Evolutionary conservation across 495 filamentous ascomycete genomes (phyloP).

Genomic region (Penicillium pancosmium): DNA sequence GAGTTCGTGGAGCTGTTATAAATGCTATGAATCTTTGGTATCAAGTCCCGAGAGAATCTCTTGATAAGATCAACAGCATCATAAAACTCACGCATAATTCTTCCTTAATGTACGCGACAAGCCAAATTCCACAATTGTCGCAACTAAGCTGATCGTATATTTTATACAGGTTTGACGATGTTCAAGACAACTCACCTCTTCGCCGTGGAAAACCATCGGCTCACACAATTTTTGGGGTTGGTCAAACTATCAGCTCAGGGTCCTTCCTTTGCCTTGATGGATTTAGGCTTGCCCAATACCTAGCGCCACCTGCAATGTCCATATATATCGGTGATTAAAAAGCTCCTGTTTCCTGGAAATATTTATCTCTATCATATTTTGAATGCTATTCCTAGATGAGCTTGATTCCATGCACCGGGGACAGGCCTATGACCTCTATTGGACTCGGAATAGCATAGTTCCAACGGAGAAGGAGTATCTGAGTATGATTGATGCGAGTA

Average conservation of each 20-base stretch:
- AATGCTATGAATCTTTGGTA: not conserved
- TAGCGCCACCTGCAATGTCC: not conserved
- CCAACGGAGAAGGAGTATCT: slow-evolving; percentile 3
- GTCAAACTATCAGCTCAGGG: not conserved
- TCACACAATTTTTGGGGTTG: not conserved
- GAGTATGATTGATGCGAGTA: slow-evolving; percentile 2
- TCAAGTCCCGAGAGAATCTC: not conserved
- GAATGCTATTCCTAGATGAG: slow-evolving; percentile 1
- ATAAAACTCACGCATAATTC: not conserved
- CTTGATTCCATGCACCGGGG: not conserved
- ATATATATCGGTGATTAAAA: not conserved
- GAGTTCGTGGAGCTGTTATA: not conserved
- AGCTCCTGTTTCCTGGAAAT: not conserved
- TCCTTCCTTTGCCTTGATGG: not conserved
- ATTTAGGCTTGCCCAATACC: not conserved
- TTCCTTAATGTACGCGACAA: not conserved
- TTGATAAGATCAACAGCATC: not conserved
- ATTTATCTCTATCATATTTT: not conserved
- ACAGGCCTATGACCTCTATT: slow-evolving; percentile 1
- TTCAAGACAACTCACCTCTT: not conserved
- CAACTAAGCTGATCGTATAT: not conserved
- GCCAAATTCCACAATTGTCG: not conserved
- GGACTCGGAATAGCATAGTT: not conserved
- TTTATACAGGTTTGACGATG: not conserved
- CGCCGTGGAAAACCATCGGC: slow-evolving; percentile 1